Base-by-base conservation (phyloP, 805 yeast genomes). In the Lipomyces kockii region DNA sequence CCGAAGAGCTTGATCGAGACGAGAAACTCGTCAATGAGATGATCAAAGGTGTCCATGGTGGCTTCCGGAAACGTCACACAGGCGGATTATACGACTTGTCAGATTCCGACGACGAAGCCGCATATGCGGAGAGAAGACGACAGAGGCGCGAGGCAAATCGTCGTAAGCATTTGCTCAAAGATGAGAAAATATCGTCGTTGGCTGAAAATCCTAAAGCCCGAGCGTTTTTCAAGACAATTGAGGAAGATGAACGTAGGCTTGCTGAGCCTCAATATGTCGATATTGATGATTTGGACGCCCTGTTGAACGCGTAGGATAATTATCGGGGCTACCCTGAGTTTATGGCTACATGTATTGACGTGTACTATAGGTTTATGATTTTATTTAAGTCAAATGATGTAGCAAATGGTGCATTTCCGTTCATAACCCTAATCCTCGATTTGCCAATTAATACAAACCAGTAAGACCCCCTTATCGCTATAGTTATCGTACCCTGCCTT, bases 91-190 rank as follows among this genome's bases (percentile, higher is more conserved):
- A 89, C 22, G 93, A 89, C 71, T 78, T 89, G 56, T 67, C 70
- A n/a, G 88, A 91, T 75, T 92, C 88, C 69, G 94, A 88, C 70
- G 95, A 89, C 67, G 92, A 89, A 74, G 89, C 85, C 62, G 80
- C 84, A 55, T 78, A 73, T 49, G 70, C 82, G 57, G 76, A 78
- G 55, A 83, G 82, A 64, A 76, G 76, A 57, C 76, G 77, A 60
- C 73, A 76, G 56, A 73, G 74, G 14, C 73, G 81, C 58, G 70
- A 77, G 60, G 79, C 80, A 71, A 75, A 80, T 63, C 87, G 87
- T 76, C 81, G 82, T 72, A 79, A 82, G 73, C 79, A 85, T 73
- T 76, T 86, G 69, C 70, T 83, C 73, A 83, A 83, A 68, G 81
- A 82, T 75, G 83, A 81, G 65, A 66, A 55, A 17, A 52, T 69